phyloP scores from a whole-genome alignment of 2,329 filamentous ascomycete species.

The Apiospora aurea region DNA sequence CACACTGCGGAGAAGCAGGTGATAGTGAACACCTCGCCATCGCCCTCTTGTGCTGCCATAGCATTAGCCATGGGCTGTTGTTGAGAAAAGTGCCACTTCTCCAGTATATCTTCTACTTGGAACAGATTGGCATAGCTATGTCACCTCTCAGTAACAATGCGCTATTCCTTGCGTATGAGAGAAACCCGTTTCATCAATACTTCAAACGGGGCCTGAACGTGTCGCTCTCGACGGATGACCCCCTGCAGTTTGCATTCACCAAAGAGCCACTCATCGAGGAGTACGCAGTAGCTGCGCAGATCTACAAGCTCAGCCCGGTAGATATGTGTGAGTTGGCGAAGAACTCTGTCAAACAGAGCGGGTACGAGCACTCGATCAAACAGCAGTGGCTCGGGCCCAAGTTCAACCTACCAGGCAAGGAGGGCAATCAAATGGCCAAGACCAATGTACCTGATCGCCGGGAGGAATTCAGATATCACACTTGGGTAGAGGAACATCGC shows the following conservation, averaged over 20 bases:
- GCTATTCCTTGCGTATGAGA: slow-evolving; percentile 92
- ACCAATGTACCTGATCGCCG: slow-evolving; percentile 95
- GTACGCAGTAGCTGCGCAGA: slow-evolving; percentile 96
- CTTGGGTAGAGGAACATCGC: slow-evolving; percentile 79
- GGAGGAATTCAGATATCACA: slow-evolving; percentile 89
- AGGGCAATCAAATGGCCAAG: slow-evolving; percentile 92
- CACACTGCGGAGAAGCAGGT: slow-evolving; percentile 95
- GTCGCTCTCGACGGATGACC: slow-evolving; percentile 94
- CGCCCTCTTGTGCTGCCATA: slow-evolving; percentile 90
- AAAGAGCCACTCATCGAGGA: slow-evolving; percentile 98
- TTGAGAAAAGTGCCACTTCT: slow-evolving; percentile 92
- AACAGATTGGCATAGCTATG: slow-evolving; percentile 99
- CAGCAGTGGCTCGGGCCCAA: slow-evolving; percentile 87
- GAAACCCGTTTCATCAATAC: slow-evolving; percentile 95
- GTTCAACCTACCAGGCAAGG: slow-evolving; percentile 78
- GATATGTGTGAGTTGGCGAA: slow-evolving; percentile 99
- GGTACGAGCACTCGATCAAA: slow-evolving; percentile 89
- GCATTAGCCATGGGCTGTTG: slow-evolving; percentile 93
- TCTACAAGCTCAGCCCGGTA: slow-evolving; percentile 95
- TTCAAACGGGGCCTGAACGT: slow-evolving; percentile 96
- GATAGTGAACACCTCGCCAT: slow-evolving; percentile 96
- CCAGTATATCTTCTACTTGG: slow-evolving; percentile 97
- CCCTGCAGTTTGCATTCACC: slow-evolving; percentile 96
- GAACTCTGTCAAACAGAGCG: slow-evolving; percentile 93
- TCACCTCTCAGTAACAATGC: slow-evolving; percentile 99